phyloP scores from a whole-genome alignment of 352 stramenopile species.

The Thalassiosira oceanica region DNA sequence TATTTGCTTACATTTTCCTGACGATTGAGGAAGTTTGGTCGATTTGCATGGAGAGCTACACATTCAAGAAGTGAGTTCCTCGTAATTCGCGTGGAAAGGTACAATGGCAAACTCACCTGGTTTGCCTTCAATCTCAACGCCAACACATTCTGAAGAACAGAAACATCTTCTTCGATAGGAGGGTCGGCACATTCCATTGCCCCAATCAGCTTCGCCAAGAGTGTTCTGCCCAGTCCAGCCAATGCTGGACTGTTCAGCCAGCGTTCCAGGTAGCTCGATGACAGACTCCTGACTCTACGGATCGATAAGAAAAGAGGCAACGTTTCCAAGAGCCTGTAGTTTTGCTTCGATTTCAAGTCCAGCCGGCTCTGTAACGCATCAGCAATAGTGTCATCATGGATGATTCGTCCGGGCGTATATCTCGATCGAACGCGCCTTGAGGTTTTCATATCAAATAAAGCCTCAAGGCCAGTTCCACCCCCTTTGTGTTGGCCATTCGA shows the following conservation, averaged over 20 bases:
- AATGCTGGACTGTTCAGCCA: slow-evolving; percentile 73
- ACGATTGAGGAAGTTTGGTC: slow-evolving; percentile 69
- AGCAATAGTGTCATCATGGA: slow-evolving; percentile 42
- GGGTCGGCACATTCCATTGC: slow-evolving; percentile 57
- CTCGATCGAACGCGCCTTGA: too few species aligned
- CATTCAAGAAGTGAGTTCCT: neutral
- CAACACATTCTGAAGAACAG: slow-evolving; percentile 63
- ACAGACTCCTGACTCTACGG: slow-evolving; percentile 46
- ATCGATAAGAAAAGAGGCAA: slow-evolving; percentile 60
- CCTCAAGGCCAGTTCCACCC: too few species aligned
- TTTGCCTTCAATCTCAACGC: slow-evolving; percentile 72
- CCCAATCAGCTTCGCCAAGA: slow-evolving; percentile 57
- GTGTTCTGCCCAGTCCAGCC: slow-evolving; percentile 50
- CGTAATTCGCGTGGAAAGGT: neutral
- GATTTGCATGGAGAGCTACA: slow-evolving; percentile 38
- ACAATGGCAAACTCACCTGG: slow-evolving; percentile 18
- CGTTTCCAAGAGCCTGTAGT: slow-evolving; percentile 56
- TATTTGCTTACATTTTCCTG: slow-evolving; percentile 49
- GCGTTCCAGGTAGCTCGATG: slow-evolving; percentile 59
- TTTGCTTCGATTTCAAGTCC: slow-evolving; percentile 72
- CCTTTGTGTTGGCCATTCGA: too few species aligned
- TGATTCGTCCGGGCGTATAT: too few species aligned
- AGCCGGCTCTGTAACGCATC: slow-evolving; percentile 52
- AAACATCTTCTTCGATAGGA: slow-evolving; percentile 57
- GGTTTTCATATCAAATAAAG: too few species aligned